Evolutionary conservation across 129 eudicot genomes (phyloP).

Genomic region (Flaveria sonorensis): DNA sequence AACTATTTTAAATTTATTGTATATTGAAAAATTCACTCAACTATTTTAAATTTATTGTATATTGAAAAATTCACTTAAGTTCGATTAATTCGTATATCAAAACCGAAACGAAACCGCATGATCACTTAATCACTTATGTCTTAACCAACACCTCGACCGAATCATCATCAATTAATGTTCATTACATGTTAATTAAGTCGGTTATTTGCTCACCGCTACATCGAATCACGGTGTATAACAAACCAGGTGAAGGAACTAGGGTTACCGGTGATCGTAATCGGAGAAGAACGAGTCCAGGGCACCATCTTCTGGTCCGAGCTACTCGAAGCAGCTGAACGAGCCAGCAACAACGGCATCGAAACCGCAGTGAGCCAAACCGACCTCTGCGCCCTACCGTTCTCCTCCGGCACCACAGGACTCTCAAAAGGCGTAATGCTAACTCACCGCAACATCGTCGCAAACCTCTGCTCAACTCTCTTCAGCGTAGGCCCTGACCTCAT

Average conservation of each 20-base stretch:
- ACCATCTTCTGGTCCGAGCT: slow-evolving; percentile 67
- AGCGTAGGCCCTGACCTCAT: slow-evolving; percentile 71
- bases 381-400: slow-evolving; percentile 92
- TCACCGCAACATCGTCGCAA: slow-evolving; percentile 79
- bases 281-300: slow-evolving; percentile 59
- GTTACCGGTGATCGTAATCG: slow-evolving; percentile 58
- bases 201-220: no score
- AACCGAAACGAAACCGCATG: no score
- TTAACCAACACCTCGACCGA: no score
- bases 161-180: no score
- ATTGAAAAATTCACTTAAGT: no score
- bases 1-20: no score
- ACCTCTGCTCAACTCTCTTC: slow-evolving; percentile 78
- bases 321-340: slow-evolving; percentile 67
- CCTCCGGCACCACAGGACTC: slow-evolving; percentile 93
- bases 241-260: slow-evolving; percentile 66
- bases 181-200: no score
- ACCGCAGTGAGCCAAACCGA: slow-evolving; percentile 52
- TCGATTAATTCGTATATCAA: no score
- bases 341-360: slow-evolving; percentile 44
- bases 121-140: no score
- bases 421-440: slow-evolving; percentile 96
- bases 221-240: no score
- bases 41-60: no score
- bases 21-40: no score